These are phyloP conservation scores for Raphidocelis subcapitata DNA, from an alignment of 139 green algal genomes.

Conservation along the genomic window DNA sequence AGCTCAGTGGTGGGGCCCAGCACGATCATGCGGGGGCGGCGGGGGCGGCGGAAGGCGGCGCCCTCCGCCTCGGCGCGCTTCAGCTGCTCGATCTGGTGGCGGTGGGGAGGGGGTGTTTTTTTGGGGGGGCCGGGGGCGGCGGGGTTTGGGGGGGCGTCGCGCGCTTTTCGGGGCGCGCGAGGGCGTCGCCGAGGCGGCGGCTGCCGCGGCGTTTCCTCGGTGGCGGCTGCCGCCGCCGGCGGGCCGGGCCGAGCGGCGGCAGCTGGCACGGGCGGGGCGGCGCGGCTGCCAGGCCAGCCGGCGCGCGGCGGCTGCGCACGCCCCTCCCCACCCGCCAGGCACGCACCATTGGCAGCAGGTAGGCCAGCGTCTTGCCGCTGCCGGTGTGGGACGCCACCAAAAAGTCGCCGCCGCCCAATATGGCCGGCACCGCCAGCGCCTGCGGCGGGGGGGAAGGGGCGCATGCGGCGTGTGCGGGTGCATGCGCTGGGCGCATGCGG, in stretches of 20 bases:
- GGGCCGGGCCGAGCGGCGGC: too few species aligned
- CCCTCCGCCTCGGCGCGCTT: constrained; percentile 61
- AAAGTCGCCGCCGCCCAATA: constrained; percentile 63
- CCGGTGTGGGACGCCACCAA: constrained; percentile 93
- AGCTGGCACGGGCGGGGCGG: too few species aligned
- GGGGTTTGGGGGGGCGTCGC: too few species aligned
- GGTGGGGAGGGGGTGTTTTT: too few species aligned
- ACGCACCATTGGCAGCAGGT: constrained; percentile 89
- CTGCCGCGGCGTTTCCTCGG: too few species aligned
- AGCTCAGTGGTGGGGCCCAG: constrained; percentile 90
- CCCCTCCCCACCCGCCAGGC: too few species aligned
- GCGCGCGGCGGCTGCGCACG: not conserved
- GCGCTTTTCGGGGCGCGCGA: too few species aligned
- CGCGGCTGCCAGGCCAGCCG: too few species aligned
- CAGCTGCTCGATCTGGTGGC: constrained; percentile 65
- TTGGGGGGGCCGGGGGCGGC: too few species aligned
- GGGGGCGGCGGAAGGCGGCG: constrained; percentile 50
- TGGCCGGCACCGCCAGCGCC: constrained; percentile 66
- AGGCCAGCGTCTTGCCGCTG: constrained; percentile 93
- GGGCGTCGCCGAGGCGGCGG: too few species aligned
- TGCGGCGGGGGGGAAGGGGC: constrained; percentile 27
- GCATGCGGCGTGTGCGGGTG: too few species aligned
- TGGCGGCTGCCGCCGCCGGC: too few species aligned
- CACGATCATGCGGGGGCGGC: constrained; percentile 79
- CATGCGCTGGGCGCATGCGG: not conserved